These are phyloP conservation scores for Beauveria australis DNA, from an alignment of 2,329 filamentous ascomycete species.

Conservation along the genomic window DNA sequence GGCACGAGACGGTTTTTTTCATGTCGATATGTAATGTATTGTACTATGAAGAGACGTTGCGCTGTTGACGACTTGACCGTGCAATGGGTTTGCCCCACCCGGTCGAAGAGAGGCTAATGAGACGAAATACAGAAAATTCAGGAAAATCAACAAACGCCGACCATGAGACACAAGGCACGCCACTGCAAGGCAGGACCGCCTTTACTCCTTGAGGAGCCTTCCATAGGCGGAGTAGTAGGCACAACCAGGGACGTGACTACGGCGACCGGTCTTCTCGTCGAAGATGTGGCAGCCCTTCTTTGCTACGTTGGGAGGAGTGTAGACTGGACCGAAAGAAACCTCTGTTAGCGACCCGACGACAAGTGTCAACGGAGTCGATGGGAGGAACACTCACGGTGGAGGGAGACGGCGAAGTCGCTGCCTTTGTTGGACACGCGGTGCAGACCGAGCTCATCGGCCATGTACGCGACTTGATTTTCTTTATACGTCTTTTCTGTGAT, in stretches of 20 bases:
- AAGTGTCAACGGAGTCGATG: conserved; percentile 20
- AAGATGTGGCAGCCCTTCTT: conserved; percentile 76
- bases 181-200: background rate
- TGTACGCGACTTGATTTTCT: conserved; percentile 75
- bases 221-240: conserved; percentile 63
- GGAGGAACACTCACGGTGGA: conserved; percentile 54
- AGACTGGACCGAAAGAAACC: conserved; percentile 40
- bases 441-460: conserved; percentile 82
- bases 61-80: background rate
- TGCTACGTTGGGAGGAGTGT: conserved; percentile 84
- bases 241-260: conserved; percentile 61
- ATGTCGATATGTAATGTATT: conserved; percentile 14
- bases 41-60: conserved; percentile 7
- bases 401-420: conserved; percentile 68
- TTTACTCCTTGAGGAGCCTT: conserved; percentile 33
- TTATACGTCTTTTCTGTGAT: conserved; percentile 60
- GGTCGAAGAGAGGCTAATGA: conserved; percentile 5
- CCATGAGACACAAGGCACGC: conserved; percentile 7
- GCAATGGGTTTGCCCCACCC: conserved; percentile 4
- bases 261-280: conserved; percentile 65
- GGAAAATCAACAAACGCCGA: conserved; percentile 11
- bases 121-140: conserved; percentile 8
- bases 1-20: conserved; percentile 15
- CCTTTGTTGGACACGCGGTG: conserved; percentile 75
- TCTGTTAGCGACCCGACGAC: conserved; percentile 22